phyloP scores from a whole-genome alignment of 768 basidiomycete genomes.

The Candolleomyces eurysporus region DNA sequence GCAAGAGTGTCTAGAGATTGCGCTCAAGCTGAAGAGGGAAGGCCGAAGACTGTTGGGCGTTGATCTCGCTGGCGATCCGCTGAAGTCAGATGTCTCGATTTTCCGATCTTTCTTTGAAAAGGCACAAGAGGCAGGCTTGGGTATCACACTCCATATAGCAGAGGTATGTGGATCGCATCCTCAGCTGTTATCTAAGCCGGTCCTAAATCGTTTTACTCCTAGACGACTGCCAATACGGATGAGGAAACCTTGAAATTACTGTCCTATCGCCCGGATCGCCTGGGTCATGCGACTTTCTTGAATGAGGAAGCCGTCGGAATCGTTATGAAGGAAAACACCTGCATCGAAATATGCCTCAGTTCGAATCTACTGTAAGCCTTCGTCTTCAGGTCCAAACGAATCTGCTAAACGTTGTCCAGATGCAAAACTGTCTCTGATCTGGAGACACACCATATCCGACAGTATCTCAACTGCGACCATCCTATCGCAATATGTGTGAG shows the following conservation, averaged over 20 bases:
- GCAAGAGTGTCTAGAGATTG: slow-evolving; percentile 56
- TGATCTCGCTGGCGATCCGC: slow-evolving; percentile 79
- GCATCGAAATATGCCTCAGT: slow-evolving; percentile 79
- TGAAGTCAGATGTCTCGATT: slow-evolving; percentile 50
- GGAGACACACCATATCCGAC: slow-evolving; percentile 70
- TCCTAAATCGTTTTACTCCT: not conserved
- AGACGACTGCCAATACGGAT: slow-evolving; percentile 48
- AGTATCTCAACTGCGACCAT: slow-evolving; percentile 61
- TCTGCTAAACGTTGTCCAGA: slow-evolving; percentile 28
- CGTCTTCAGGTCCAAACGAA: not conserved
- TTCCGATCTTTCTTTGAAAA: slow-evolving; percentile 51
- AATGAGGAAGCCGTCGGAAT: slow-evolving; percentile 54
- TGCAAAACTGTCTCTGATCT: slow-evolving; percentile 66
- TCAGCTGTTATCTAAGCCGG: not conserved
- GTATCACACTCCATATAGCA: slow-evolving; percentile 80
- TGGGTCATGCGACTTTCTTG: slow-evolving; percentile 84
- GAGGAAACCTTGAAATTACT: slow-evolving; percentile 63
- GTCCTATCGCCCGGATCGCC: slow-evolving; percentile 58
- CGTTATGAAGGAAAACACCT: slow-evolving; percentile 52
- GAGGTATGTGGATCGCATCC: slow-evolving; percentile 45
- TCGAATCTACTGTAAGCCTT: slow-evolving; percentile 71
- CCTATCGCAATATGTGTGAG: slow-evolving; percentile 78
- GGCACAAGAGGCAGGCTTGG: slow-evolving; percentile 60
- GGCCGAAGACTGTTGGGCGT: slow-evolving; percentile 72
- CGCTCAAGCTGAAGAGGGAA: slow-evolving; percentile 48